Evolutionary conservation across 2,329 filamentous ascomycete genomes (phyloP).

Genomic region (Trichoderma sp.): DNA sequence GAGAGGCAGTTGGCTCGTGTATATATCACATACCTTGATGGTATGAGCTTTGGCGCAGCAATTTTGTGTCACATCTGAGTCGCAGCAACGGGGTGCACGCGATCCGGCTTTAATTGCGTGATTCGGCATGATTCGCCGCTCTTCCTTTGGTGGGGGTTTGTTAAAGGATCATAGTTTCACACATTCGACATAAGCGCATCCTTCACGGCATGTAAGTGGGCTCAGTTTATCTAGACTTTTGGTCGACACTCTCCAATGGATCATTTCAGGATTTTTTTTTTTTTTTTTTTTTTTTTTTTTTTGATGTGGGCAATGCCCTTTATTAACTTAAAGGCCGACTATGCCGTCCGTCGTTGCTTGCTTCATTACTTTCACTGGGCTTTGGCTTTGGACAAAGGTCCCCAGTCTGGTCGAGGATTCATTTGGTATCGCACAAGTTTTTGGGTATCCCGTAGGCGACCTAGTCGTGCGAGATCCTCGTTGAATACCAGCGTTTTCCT

Average conservation of each 20-base stretch:
- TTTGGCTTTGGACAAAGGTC: constrained; percentile 67
- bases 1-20: background rate
- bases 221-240: background rate
- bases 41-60: background rate
- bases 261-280: constrained; percentile 23
- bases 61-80: background rate
- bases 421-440: constrained; percentile 82
- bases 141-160: constrained; percentile 2
- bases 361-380: constrained; percentile 53
- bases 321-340: background rate
- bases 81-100: background rate
- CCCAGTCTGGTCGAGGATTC: constrained; percentile 92
- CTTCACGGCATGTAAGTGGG: background rate
- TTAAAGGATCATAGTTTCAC: background rate
- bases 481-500: constrained; percentile 70
- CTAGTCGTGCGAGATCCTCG: constrained; percentile 71
- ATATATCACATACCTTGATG: background rate
- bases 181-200: background rate
- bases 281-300: constrained; percentile 24
- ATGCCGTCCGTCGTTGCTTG: background rate
- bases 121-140: constrained; percentile 20
- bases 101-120: constrained; percentile 18
- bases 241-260: background rate
- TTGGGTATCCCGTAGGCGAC: constrained; percentile 64
- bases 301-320: constrained; percentile 27